A percentile compares a stretch with the other conserved stretches of the same genome.
Evolutionary conservation across 495 filamentous ascomycete species (phyloP).

Genomic region (Sporormia fimetaria): DNA sequence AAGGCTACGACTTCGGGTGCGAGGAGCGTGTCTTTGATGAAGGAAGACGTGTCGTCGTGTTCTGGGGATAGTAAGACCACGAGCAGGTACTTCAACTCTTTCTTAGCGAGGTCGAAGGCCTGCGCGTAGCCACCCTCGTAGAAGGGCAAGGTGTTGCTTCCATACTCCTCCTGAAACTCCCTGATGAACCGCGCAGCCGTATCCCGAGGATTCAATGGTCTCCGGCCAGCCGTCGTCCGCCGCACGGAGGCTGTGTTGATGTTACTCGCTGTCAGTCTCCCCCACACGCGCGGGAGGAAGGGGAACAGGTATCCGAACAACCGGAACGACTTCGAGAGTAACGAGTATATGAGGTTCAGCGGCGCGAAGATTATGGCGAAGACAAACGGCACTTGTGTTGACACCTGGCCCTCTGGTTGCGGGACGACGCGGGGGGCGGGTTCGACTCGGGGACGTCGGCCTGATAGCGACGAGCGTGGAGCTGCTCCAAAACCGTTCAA

Average conservation of each 20-base stretch:
- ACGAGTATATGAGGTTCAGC: conserved; percentile 61
- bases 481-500: conserved; percentile 43
- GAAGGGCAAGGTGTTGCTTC: conserved; percentile 55
- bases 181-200: conserved; percentile 78
- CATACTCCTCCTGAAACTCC: conserved; percentile 91
- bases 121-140: conserved; percentile 82
- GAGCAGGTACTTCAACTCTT: conserved; percentile 78
- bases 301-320: conserved; percentile 66
- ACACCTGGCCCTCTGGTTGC: conserved; percentile 50
- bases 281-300: conserved; percentile 65
- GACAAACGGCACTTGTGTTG: conserved; percentile 58
- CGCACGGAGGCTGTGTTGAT: conserved; percentile 32
- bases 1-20: conserved; percentile 60
- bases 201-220: conserved; percentile 68
- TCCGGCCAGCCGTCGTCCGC: conserved; percentile 54
- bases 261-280: conserved; percentile 27
- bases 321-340: conserved; percentile 50
- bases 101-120: conserved; percentile 76
- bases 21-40: conserved; percentile 70
- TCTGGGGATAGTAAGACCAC: conserved; percentile 80
- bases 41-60: conserved; percentile 82
- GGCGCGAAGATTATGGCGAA: conserved; percentile 70
- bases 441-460: conserved; percentile 33
- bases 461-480: conserved; percentile 25
- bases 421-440: conserved; percentile 74